Conservation (phyloP, 257 asterid genomes). For the Eustoma russellianum region DNA sequence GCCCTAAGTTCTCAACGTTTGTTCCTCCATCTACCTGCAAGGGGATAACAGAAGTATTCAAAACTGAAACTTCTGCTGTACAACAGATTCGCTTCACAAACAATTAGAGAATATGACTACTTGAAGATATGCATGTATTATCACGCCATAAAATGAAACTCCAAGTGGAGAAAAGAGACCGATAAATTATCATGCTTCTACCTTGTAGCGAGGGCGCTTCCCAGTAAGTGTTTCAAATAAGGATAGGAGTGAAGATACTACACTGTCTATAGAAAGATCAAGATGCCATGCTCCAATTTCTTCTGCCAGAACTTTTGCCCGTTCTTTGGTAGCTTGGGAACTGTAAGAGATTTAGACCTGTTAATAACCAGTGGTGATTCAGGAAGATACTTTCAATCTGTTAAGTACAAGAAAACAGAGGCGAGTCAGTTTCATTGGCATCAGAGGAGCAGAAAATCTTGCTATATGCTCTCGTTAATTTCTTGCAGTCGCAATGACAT, state of each 20-base stretch:
- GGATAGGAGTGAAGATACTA: constrained; percentile 65
- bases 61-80: no score
- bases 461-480: no score
- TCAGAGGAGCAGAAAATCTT: not conserved
- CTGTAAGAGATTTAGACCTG: constrained; percentile 30
- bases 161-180: not conserved
- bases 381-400: not conserved
- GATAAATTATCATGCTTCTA: constrained; percentile 12
- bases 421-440: not conserved
- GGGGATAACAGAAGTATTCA: constrained; percentile 14
- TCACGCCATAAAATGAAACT: not conserved
- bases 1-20: constrained; percentile 70
- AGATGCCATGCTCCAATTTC: constrained; percentile 98
- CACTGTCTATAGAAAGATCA: constrained; percentile 76
- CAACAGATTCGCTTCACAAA: no score
- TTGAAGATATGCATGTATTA: not conserved
- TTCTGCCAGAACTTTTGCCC: constrained; percentile 80
- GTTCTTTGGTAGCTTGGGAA: constrained; percentile 58
- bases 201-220: constrained; percentile 76
- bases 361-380: not conserved
- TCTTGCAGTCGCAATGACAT: no score
- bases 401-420: not conserved
- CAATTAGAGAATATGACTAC: not conserved
- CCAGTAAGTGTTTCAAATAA: constrained; percentile 86
- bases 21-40: constrained; percentile 85